Conservation (phyloP, 129 eudicot genomes). For the Centrapalus pauciflorus region DNA sequence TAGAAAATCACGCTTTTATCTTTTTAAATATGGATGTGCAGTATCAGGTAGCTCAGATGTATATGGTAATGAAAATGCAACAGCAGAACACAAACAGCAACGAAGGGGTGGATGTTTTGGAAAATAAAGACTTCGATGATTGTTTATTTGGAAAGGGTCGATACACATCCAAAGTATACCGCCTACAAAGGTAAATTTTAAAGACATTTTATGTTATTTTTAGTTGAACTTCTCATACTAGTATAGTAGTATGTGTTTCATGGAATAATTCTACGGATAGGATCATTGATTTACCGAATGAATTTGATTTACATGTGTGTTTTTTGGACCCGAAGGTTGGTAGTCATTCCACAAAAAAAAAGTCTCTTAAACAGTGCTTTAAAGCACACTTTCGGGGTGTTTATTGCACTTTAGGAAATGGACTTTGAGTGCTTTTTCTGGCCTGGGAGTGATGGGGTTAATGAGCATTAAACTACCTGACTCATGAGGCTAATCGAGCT, state of each 20-base stretch:
- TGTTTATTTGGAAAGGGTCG: slow-evolving; percentile 60
- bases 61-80: slow-evolving; percentile 83
- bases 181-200: slow-evolving; percentile 60
- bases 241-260: neutral
- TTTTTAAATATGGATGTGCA: slow-evolving; percentile 27
- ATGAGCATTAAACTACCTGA: too few relatives aligned
- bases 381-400: too few relatives aligned
- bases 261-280: too few relatives aligned
- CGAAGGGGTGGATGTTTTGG: slow-evolving; percentile 81
- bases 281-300: too few relatives aligned
- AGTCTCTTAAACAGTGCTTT: too few relatives aligned
- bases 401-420: too few relatives aligned
- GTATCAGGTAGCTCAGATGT: slow-evolving; percentile 83
- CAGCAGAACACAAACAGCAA: slow-evolving; percentile 49
- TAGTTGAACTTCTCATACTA: neutral
- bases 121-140: slow-evolving; percentile 57
- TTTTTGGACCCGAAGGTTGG: too few relatives aligned
- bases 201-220: neutral
- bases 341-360: too few relatives aligned
- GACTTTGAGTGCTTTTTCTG: too few relatives aligned
- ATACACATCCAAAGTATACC: slow-evolving; percentile 61
- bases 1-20: neutral
- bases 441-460: too few relatives aligned
- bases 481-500: too few relatives aligned
- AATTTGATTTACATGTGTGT: too few relatives aligned